A percentile compares a stretch with the other conserved stretches of the same genome.
phyloP scores from a whole-genome alignment of 208 protist genomes.

The Trypanosomatidae sp. region DNA sequence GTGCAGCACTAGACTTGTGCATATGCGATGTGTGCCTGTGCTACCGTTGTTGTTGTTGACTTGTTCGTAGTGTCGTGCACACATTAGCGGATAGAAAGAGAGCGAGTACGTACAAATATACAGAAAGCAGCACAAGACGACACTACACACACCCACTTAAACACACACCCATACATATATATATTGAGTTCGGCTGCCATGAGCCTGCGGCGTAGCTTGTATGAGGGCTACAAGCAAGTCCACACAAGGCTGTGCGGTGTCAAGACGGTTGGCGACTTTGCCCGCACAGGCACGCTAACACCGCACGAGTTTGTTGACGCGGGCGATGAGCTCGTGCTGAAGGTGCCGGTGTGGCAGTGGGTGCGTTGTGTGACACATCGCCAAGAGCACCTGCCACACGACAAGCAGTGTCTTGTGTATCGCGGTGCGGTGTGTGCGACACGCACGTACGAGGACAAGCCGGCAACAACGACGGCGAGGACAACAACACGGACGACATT shows the following conservation, averaged over 20 bases:
- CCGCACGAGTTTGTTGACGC: conserved; percentile 90
- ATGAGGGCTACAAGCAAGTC: conserved; percentile 42
- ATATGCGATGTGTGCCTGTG: too few relatives aligned
- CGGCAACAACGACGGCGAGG: not conserved
- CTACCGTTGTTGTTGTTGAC: too few relatives aligned
- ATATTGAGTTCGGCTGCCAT: too few relatives aligned
- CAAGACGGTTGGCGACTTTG: conserved; percentile 33
- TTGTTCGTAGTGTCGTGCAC: too few relatives aligned
- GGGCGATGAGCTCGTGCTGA: conserved; percentile 90
- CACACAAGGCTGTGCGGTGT: conserved; percentile 34
- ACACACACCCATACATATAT: too few relatives aligned
- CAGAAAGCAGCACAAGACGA: too few relatives aligned
- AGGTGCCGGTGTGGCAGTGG: conserved; percentile 95
- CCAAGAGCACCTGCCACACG: conserved; percentile 81
- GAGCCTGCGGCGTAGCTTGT: conserved; percentile 18
- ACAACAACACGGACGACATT: not conserved
- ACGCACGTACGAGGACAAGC: conserved; percentile 21
- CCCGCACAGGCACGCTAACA: conserved; percentile 42
- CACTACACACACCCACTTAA: too few relatives aligned
- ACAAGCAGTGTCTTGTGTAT: conserved; percentile 95
- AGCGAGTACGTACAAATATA: too few relatives aligned
- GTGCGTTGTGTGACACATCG: conserved; percentile 62
- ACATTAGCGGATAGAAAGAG: too few relatives aligned
- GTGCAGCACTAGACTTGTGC: too few relatives aligned
- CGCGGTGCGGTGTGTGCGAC: conserved; percentile 13